Evolutionary conservation across 495 filamentous ascomycete species (phyloP), one percentile per base, ranked within the genome.

Genomic region (Aspergillus mulundensis): DNA sequence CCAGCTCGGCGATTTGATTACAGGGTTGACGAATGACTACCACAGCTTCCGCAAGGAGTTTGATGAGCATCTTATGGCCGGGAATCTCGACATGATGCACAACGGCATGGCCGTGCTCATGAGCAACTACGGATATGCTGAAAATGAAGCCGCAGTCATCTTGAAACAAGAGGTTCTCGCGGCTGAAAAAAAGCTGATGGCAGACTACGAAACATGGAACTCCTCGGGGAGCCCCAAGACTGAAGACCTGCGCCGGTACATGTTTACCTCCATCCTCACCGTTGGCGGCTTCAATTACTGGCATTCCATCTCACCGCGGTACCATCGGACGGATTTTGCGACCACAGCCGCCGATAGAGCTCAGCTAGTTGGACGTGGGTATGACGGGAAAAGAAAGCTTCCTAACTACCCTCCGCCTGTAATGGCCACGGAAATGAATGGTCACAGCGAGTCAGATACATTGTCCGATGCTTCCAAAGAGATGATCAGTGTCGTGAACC

Each of bases 11-110:
- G 16, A 48, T 19, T 14, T 48, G n/a, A 48, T 48, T 5, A 32
- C 49, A 7, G 39, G 38, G 8, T 21, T 53, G 14, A 40, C 50
- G 11, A 53, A 53, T 7, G 50, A 44, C 50, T 42, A 44, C 28
- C 36, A 53, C 40, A 53, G 50, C 24, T 53, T 53, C 25, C 50
- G 34, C 36, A 42, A 44, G 8, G 50, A 53, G 28, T 53, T 44
- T 24, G 15, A 53, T 6, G 39, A 53, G 5, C 50, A 43, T 21
- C 8, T 23, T 6, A 10, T 3, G 14, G 20, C 50, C 12, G 21
- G 50, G 1, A 53, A 6, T n/a, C 38, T 44, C 3, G 50, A 53
- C 19, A 40, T 25, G 15, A 44, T 53, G 6, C 50, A 53, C 3
- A 53, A 53, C 16, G 50, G 38, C 5, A 34, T 53, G 39, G 50